Percentiles rank a stretch among this genome's conserved stretches.
Evolutionary conservation across 139 green algal species (phyloP).

Genomic region (Zygnema circumcarinatum): DNA sequence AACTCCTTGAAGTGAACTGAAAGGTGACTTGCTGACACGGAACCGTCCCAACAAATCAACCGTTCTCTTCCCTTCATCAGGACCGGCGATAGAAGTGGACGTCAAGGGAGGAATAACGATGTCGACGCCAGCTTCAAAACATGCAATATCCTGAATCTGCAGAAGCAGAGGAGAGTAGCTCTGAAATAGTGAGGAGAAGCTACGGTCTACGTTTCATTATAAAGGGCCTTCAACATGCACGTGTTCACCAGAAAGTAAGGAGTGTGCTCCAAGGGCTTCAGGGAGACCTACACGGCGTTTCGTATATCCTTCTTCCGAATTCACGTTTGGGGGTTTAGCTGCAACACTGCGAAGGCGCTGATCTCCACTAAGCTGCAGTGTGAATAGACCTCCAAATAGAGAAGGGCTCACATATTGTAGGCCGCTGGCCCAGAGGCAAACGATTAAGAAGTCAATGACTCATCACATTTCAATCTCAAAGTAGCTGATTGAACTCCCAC

Average conservation of each 20-base stretch:
- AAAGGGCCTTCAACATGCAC: no score
- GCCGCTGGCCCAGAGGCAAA: background rate
- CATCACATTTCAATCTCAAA: no score
- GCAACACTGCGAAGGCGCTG: background rate
- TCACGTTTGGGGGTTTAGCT: no score
- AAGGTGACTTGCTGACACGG: background rate
- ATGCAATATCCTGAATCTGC: background rate
- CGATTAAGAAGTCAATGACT: background rate
- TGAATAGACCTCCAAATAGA: background rate
- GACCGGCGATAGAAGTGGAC: background rate
- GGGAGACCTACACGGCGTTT: no score
- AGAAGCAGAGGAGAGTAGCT: no score
- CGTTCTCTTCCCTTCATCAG: background rate
- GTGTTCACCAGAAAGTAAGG: no score
- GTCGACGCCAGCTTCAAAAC: background rate
- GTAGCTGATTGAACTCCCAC: no score
- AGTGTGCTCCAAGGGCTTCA: no score
- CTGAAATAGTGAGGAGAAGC: no score
- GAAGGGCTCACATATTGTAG: background rate
- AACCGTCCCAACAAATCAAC: background rate
- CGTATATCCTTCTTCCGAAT: no score
- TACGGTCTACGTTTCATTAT: no score
- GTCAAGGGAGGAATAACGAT: background rate
- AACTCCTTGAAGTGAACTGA: no score
- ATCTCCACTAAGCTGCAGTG: background rate